phyloP scores from a whole-genome alignment of 106 monocot species.

The Cymbidium sinense region DNA sequence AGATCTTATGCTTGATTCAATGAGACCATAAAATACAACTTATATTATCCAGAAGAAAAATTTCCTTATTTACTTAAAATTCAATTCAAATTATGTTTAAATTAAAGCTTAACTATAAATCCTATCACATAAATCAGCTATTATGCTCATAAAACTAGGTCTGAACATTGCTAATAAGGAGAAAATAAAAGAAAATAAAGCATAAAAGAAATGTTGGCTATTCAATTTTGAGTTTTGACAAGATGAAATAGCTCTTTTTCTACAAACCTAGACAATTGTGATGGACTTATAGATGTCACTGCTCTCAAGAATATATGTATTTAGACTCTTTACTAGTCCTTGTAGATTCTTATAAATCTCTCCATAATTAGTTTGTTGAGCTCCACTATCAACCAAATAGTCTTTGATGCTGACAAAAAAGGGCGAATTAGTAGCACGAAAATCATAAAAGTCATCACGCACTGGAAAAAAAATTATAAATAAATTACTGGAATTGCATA shows the following conservation, averaged over 20 bases:
- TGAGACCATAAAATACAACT: too few relatives aligned
- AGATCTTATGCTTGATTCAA: too few relatives aligned
- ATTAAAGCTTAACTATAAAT: neutral
- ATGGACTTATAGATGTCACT: constrained; percentile 14
- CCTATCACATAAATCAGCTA: neutral
- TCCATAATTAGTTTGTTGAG: too few relatives aligned
- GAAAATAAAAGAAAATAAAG: too few relatives aligned
- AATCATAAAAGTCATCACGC: neutral
- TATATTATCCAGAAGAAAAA: too few relatives aligned
- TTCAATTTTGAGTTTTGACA: neutral
- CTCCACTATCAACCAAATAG: too few relatives aligned
- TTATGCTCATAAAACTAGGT: neutral
- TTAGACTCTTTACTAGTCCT: constrained; percentile 43
- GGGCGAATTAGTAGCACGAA: too few relatives aligned
- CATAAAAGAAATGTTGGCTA: neutral
- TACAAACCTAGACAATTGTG: constrained; percentile 15
- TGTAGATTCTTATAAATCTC: too few relatives aligned
- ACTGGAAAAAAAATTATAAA: neutral
- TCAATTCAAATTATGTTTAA: too few relatives aligned
- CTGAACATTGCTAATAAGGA: too few relatives aligned
- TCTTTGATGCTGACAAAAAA: too few relatives aligned
- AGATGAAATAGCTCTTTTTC: neutral
- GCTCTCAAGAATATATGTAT: constrained; percentile 31
- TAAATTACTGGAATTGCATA: constrained; percentile 66
- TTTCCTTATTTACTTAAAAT: too few relatives aligned